Conservation (phyloP, 2,329 filamentous ascomycete genomes). For the Talaromyces marneffei region DNA sequence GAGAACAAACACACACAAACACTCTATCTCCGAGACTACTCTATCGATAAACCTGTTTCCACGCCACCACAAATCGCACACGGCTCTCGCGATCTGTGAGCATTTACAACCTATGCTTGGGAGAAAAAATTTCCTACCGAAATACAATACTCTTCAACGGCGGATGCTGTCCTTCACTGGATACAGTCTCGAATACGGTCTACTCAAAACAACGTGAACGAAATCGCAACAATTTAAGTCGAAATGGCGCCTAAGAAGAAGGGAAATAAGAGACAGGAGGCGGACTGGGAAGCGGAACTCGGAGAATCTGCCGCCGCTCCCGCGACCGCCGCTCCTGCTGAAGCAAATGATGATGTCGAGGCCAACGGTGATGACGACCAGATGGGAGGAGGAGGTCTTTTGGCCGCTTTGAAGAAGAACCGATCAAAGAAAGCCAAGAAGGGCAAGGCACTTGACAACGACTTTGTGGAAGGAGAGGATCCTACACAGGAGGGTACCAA, state of each 20-base stretch:
- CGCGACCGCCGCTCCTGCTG: conserved; percentile 38
- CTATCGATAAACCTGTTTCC: conserved; percentile 12
- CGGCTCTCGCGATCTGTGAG: neutral
- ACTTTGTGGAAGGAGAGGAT: conserved; percentile 66
- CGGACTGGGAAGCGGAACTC: conserved; percentile 92
- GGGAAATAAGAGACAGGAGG: conserved; percentile 74
- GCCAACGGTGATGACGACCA: conserved; percentile 50
- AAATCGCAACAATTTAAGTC: neutral
- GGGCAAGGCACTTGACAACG: conserved; percentile 61
- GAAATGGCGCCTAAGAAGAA: conserved; percentile 94
- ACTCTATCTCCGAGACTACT: conserved; percentile 9
- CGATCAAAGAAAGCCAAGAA: conserved; percentile 88
- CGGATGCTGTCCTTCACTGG: conserved; percentile 2
- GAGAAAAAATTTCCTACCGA: neutral
- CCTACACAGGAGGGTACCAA: conserved; percentile 40
- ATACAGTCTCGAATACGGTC: conserved; percentile 3
- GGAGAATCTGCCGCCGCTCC: conserved; percentile 61
- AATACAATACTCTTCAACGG: neutral
- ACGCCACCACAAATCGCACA: conserved; percentile 2
- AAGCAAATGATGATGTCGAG: conserved; percentile 42
- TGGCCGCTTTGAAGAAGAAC: conserved; percentile 76
- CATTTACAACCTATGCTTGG: neutral
- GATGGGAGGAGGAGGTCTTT: conserved; percentile 61
- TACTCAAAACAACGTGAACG: neutral
- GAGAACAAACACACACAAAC: conserved; percentile 10